Evolutionary conservation across 1,284 basidiomycete species (phyloP).

Genomic region (Ustilago trichophora): DNA sequence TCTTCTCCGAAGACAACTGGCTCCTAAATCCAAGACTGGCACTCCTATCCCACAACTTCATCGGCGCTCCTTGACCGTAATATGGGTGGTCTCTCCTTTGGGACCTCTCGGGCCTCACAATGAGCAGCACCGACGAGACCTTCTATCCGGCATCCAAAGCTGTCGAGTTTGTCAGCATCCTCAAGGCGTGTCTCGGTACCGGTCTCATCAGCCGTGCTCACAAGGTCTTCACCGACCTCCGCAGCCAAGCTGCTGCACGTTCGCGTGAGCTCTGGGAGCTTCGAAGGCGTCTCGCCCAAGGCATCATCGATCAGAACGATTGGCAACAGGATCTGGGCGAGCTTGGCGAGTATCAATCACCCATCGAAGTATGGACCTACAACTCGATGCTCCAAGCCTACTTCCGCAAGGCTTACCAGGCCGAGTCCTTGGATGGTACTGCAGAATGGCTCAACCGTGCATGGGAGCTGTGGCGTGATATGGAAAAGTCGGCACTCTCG

Average conservation of each 20-base stretch:
- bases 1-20: conserved; percentile 16
- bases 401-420: conserved; percentile 52
- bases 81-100: conserved; percentile 30
- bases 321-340: conserved; percentile 33
- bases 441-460: conserved; percentile 52
- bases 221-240: conserved; percentile 58
- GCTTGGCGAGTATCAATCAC: conserved; percentile 20
- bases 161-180: conserved; percentile 55
- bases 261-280: conserved; percentile 44
- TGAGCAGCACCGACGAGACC: conserved; percentile 47
- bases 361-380: conserved; percentile 55
- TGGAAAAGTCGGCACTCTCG: conserved; percentile 29
- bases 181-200: conserved; percentile 60
- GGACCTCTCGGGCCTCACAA: conserved; percentile 44
- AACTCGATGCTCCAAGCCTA: conserved; percentile 62
- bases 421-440: conserved; percentile 33
- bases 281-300: conserved; percentile 24
- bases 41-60: conserved; percentile 11
- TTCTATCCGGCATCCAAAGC: conserved; percentile 53
- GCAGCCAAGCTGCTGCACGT: conserved; percentile 39
- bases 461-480: conserved; percentile 53
- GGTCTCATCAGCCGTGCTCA: conserved; percentile 59
- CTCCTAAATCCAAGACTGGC: conserved; percentile 15
- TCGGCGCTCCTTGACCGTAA: conserved; percentile 5
- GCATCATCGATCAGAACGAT: conserved; percentile 38